phyloP scores from a whole-genome alignment of 2,329 filamentous ascomycete genomes.

The Trichoderma oligosporum region DNA sequence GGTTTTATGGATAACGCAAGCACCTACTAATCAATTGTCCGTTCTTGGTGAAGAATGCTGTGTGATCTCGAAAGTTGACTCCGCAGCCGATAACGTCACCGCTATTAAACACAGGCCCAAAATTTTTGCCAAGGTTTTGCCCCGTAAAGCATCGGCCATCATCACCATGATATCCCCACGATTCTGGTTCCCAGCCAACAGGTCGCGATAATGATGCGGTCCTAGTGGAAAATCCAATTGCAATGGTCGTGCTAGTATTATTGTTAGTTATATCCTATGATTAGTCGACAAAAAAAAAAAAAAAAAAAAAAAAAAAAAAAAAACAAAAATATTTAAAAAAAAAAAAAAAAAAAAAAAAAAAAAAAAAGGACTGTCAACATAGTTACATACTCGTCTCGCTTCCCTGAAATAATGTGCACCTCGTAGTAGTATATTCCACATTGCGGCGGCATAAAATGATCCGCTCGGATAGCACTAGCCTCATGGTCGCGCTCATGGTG shows the following conservation, averaged over 20 bases:
- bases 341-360: no score
- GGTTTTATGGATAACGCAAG: not conserved
- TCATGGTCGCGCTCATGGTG: constrained; percentile 61
- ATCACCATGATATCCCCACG: constrained; percentile 67
- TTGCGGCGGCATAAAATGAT: constrained; percentile 81
- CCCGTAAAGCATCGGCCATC: constrained; percentile 60
- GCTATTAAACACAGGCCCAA: constrained; percentile 53
- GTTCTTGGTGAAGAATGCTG: constrained; percentile 68
- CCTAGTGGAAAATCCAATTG: constrained; percentile 58
- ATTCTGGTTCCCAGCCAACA: constrained; percentile 64
- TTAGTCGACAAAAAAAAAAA: no score
- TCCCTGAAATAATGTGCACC: constrained; percentile 50
- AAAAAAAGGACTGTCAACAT: no score
- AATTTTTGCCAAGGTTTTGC: constrained; percentile 54
- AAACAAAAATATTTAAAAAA: no score
- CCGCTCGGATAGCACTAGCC: constrained; percentile 75
- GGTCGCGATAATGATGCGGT: constrained; percentile 52
- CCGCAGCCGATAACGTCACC: constrained; percentile 62
- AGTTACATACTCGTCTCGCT: constrained; percentile 50
- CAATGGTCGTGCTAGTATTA: constrained; percentile 52
- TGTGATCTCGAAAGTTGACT: constrained; percentile 60
- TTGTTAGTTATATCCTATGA: constrained; percentile 16
- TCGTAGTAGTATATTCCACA: constrained; percentile 97
- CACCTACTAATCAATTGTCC: constrained; percentile 52
- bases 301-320: no score